Evolutionary conservation across 495 filamentous ascomycete genomes (phyloP).

Genomic region (Halenospora varia): DNA sequence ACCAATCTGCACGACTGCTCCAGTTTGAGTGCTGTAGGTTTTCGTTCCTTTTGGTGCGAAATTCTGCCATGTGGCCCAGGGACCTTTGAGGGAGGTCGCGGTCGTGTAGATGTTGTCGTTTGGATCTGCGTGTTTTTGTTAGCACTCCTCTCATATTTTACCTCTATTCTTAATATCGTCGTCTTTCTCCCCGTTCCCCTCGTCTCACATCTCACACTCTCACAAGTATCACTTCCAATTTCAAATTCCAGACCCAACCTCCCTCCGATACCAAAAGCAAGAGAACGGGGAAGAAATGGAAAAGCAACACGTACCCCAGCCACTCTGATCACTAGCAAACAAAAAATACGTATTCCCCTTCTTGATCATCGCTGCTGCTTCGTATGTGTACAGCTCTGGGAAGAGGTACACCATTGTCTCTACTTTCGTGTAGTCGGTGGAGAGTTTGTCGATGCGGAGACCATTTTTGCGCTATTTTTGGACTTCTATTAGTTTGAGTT

Average conservation of each 20-base stretch:
- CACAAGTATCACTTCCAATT: too few relatives aligned
- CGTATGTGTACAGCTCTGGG: constrained; percentile 35
- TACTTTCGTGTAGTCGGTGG: constrained; percentile 41
- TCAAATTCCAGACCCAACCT: constrained; percentile 7
- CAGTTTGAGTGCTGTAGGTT: constrained; percentile 31
- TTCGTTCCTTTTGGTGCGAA: constrained; percentile 52
- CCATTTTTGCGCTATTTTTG: constrained; percentile 44
- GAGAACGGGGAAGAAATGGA: too few relatives aligned
- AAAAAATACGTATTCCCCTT: constrained; percentile 45
- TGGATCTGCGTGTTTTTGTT: too few relatives aligned
- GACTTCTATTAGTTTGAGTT: not conserved
- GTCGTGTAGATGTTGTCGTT: constrained; percentile 59
- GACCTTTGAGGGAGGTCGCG: constrained; percentile 25
- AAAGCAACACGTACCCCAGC: constrained; percentile 16
- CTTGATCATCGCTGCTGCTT: constrained; percentile 44
- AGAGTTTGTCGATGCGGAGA: constrained; percentile 45
- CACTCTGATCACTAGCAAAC: constrained; percentile 43
- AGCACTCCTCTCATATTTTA: too few relatives aligned
- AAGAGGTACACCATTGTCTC: constrained; percentile 28
- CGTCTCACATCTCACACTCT: too few relatives aligned
- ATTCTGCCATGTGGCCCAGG: constrained; percentile 56
- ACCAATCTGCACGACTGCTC: constrained; percentile 15
- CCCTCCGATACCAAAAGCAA: not conserved
- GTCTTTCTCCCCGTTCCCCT: too few relatives aligned
- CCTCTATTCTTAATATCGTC: too few relatives aligned